Evolutionary conservation across 805 yeast species (phyloP), one percentile per base, ranked within the genome.

Genomic region (Saccharomycopsis selenospora): DNA sequence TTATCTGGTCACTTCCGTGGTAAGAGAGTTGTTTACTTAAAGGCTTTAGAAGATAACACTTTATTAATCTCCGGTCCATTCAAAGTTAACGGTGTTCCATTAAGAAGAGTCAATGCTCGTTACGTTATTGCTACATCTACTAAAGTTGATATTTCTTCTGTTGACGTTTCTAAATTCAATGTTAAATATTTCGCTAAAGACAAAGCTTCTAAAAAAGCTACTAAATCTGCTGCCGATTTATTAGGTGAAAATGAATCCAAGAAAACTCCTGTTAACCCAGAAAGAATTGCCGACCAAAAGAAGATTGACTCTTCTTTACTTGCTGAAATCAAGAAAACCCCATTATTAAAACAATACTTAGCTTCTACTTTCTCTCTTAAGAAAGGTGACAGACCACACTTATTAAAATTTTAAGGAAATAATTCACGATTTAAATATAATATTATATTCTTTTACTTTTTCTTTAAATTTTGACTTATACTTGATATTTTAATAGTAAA

Each of bases 1-100:
- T 82, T 91, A 70, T 97, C 98, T 66, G 99, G 99, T 71, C 88
- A 96, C 76, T 91, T 89, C 95, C 87, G 99, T 77, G 99, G 99
- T 73, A 93, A 91, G 87, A 90, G 98, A 79, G 99, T 93, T 65
- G 98, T 91, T 60, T 85, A 85, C 85, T 83, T 91, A 72, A 91
- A 91, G 84, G 76, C 84, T 73, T 81, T 93, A 69, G 96, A 89
- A 77, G 98, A 93, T 82, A 87, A 88, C 88, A 91, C 97, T 59
- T 78, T 91, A 66, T 85, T 91, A 69, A 96, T 91, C 57, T 76
- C 96, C 56, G 99, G 99, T 71, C 99, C 99, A 66, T 93, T 91
- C 95, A 91, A 93, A 82, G 87, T 91, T 67, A 91, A 91, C 78
- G 99, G 99, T 79, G 99, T 91, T 62, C 98, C 99, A 72, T 80